Evolutionary conservation across 495 filamentous ascomycete genomes (phyloP).

Genomic region (Penicillium arizonense): DNA sequence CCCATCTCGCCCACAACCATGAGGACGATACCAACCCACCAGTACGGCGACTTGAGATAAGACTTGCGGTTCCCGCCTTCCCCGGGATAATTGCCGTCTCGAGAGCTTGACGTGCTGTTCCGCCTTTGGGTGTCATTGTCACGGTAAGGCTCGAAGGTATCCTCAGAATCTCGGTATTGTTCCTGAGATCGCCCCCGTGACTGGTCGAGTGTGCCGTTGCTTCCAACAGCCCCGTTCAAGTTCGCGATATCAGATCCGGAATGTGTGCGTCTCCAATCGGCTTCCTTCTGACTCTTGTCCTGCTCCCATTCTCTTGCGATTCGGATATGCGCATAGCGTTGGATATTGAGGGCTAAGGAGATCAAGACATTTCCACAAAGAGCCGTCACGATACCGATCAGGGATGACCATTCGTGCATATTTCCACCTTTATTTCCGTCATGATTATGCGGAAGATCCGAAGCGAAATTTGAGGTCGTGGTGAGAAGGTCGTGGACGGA

Average conservation of each 20-base stretch:
- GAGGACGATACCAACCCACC: constrained; percentile 89
- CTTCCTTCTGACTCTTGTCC: constrained; percentile 41
- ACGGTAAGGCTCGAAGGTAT: constrained; percentile 25
- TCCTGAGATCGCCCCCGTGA: constrained; percentile 6
- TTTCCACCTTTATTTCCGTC: constrained; percentile 43
- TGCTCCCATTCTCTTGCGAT: constrained; percentile 62
- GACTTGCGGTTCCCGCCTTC: constrained; percentile 42
- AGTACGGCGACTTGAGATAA: constrained; percentile 91
- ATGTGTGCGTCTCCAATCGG: constrained; percentile 27
- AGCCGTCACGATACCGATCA: constrained; percentile 92
- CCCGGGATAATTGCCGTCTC: constrained; percentile 6
- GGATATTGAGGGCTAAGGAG: constrained; percentile 91
- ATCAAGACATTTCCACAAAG: constrained; percentile 91
- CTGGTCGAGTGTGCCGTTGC: neutral
- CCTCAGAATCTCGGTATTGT: constrained; percentile 4
- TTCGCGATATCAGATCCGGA: constrained; percentile 14
- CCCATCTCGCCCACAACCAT: constrained; percentile 93
- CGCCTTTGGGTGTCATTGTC: constrained; percentile 22
- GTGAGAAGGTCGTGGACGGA: constrained; percentile 11
- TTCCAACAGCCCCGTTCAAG: constrained; percentile 35
- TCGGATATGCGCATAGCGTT: constrained; percentile 90
- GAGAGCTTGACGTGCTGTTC: constrained; percentile 17
- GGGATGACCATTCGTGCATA: constrained; percentile 77
- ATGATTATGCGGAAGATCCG: constrained; percentile 13
- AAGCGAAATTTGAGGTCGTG: constrained; percentile 15